Evolutionary conservation across 192 early-diverging fungal genomes (phyloP).

Genomic region (Bifiguratus adelaidae): DNA sequence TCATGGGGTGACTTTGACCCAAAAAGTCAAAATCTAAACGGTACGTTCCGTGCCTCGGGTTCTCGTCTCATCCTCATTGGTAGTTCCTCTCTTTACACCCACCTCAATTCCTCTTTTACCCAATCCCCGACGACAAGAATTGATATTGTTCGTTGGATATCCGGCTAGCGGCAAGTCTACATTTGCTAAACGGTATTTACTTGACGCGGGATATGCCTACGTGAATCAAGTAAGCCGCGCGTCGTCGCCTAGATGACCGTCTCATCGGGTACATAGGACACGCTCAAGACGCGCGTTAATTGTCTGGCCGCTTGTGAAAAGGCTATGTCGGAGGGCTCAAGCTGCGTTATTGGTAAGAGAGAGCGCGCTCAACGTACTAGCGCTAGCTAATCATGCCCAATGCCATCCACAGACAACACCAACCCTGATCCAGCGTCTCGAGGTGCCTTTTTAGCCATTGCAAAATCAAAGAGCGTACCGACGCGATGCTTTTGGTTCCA

Average conservation of each 20-base stretch:
- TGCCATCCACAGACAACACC: slow-evolving; percentile 51
- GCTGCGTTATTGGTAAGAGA: slow-evolving; percentile 61
- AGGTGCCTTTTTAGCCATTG: slow-evolving; percentile 49
- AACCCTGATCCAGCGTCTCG: slow-evolving; percentile 59
- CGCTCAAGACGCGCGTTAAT: slow-evolving; percentile 62
- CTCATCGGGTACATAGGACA: slow-evolving; percentile 43
- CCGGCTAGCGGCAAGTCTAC: slow-evolving; percentile 81
- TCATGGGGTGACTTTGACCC: slow-evolving; percentile 39
- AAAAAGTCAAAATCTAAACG: slow-evolving; percentile 15
- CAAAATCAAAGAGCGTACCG: slow-evolving; percentile 41
- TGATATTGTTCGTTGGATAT: slow-evolving; percentile 70
- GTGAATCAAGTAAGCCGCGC: slow-evolving; percentile 45
- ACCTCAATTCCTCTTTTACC: slow-evolving; percentile 13
- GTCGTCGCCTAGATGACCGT: background rate
- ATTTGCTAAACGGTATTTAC: slow-evolving; percentile 53
- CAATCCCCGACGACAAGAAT: slow-evolving; percentile 22
- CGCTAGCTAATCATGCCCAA: background rate
- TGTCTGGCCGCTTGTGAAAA: slow-evolving; percentile 48
- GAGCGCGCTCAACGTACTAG: background rate
- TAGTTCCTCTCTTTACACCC: slow-evolving; percentile 22
- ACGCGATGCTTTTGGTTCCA: slow-evolving; percentile 53
- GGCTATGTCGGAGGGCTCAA: slow-evolving; percentile 34
- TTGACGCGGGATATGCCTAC: slow-evolving; percentile 50
- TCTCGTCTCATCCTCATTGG: slow-evolving; percentile 10
- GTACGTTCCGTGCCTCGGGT: slow-evolving; percentile 11